Percentiles rank a stretch among this genome's conserved stretches.
Evolutionary conservation across 768 basidiomycete species (phyloP).

Genomic region (Coprinopsis marcescibilis): DNA sequence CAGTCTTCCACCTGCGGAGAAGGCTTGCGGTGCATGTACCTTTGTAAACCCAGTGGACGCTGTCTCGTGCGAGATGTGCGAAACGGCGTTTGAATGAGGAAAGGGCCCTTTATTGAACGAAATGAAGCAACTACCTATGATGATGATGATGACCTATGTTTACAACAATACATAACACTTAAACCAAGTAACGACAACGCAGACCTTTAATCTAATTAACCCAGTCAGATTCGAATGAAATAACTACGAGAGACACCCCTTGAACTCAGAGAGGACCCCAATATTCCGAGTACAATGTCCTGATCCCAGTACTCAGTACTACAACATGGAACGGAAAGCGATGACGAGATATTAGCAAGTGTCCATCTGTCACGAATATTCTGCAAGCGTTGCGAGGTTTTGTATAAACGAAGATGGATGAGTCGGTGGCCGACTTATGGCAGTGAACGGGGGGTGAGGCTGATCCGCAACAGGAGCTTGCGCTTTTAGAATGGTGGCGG

Average conservation of each 20-base stretch:
- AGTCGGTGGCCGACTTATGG: slow-evolving; percentile 8
- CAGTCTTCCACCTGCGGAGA: slow-evolving; percentile 20
- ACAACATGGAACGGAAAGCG: slow-evolving; percentile 11
- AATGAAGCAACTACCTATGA: no score
- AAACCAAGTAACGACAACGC: no score
- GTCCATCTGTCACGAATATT: slow-evolving; percentile 31
- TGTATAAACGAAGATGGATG: slow-evolving; percentile 15
- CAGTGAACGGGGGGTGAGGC: slow-evolving; percentile 18
- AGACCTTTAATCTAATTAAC: no score
- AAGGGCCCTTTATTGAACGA: slow-evolving; percentile 13
- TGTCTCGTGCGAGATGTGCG: slow-evolving; percentile 41
- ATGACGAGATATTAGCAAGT: not conserved
- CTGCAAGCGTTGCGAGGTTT: slow-evolving; percentile 34
- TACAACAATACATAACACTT: no score
- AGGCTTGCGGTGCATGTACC: slow-evolving; percentile 54
- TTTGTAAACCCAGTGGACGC: slow-evolving; percentile 44
- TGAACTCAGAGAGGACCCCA: no score
- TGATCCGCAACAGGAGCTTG: slow-evolving; percentile 28
- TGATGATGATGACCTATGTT: no score
- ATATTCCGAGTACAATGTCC: slow-evolving; percentile 21
- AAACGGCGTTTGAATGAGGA: slow-evolving; percentile 33
- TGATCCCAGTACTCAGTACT: slow-evolving; percentile 1
- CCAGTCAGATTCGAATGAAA: no score
- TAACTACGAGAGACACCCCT: no score
- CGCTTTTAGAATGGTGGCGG: slow-evolving; percentile 45